These are phyloP conservation scores for Collybia sp. DNA, from an alignment of 768 basidiomycete species.

Conservation along the genomic window DNA sequence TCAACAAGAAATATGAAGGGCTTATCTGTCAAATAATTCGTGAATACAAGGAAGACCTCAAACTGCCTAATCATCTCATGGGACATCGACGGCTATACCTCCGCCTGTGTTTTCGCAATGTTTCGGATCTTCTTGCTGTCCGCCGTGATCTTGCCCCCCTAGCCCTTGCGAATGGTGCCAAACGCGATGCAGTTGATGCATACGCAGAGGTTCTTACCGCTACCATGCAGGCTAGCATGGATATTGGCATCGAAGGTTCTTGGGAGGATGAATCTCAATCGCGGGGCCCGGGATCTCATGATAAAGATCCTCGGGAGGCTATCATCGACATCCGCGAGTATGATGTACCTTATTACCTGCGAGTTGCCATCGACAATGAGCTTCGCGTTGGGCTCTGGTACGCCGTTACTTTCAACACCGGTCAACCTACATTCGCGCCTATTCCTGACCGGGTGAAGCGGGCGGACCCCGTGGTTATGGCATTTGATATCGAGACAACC, in stretches of 20 bases:
- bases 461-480: constrained; percentile 99
- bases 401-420: constrained; percentile 75
- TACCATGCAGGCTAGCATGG: constrained; percentile 62
- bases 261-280: constrained; percentile 37
- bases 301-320: constrained; percentile 83
- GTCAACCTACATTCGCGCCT: constrained; percentile 66
- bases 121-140: constrained; percentile 86
- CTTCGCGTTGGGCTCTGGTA: constrained; percentile 99
- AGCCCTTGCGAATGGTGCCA: constrained; percentile 85
- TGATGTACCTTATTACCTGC: constrained; percentile 95
- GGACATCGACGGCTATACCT: constrained; percentile 90
- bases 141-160: constrained; percentile 87
- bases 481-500: constrained; percentile 97
- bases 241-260: constrained; percentile 62
- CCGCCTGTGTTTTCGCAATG: constrained; percentile 86
- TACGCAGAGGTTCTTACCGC: constrained; percentile 94
- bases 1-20: constrained; percentile 91
- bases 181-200: constrained; percentile 92
- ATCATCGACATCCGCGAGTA: constrained; percentile 95
- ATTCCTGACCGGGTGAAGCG: constrained; percentile 90
- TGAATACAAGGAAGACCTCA: constrained; percentile 88
- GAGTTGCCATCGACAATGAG: constrained; percentile 99
- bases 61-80: constrained; percentile 94
- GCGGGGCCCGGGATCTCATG: constrained; percentile 31
- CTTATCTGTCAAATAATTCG: constrained; percentile 73